phyloP scores from a whole-genome alignment of 768 basidiomycete genomes.

The Boletellus sp. region DNA sequence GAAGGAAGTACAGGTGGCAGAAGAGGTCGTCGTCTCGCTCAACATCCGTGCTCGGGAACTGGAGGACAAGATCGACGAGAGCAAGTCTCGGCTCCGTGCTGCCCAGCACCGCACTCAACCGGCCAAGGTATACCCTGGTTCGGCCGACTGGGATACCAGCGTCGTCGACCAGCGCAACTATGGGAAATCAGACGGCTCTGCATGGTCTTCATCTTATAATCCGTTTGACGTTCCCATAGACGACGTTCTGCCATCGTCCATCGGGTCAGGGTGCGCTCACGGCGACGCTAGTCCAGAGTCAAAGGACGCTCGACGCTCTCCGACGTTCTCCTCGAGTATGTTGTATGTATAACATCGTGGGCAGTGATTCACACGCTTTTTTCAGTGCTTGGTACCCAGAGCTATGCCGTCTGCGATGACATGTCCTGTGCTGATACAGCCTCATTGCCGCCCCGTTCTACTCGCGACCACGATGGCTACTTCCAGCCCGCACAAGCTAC shows the following conservation, averaged over 20 bases:
- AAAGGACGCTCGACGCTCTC: constrained; percentile 18
- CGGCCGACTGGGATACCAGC: constrained; percentile 9
- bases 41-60: constrained; percentile 67
- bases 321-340: constrained; percentile 31
- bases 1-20: constrained; percentile 53
- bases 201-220: constrained; percentile 30
- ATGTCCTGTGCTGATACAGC: constrained; percentile 28
- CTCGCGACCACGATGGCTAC: constrained; percentile 12
- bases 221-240: constrained; percentile 28
- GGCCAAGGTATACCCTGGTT: constrained; percentile 33
- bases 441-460: constrained; percentile 8
- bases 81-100: constrained; percentile 55
- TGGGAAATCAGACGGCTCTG: constrained; percentile 13
- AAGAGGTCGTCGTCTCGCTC: constrained; percentile 62
- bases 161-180: constrained; percentile 6
- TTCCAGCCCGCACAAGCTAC: constrained; percentile 18
- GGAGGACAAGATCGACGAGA: constrained; percentile 64
- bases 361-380: constrained; percentile 5
- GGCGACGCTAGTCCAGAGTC: constrained; percentile 12
- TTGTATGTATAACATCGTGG: constrained; percentile 18
- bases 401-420: constrained; percentile 40
- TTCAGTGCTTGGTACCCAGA: constrained; percentile 32
- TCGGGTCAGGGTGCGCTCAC: constrained; percentile 8
- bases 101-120: constrained; percentile 58
- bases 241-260: constrained; percentile 17